phyloP scores from a whole-genome alignment of 495 filamentous ascomycete genomes.

The Podospora didyma region DNA sequence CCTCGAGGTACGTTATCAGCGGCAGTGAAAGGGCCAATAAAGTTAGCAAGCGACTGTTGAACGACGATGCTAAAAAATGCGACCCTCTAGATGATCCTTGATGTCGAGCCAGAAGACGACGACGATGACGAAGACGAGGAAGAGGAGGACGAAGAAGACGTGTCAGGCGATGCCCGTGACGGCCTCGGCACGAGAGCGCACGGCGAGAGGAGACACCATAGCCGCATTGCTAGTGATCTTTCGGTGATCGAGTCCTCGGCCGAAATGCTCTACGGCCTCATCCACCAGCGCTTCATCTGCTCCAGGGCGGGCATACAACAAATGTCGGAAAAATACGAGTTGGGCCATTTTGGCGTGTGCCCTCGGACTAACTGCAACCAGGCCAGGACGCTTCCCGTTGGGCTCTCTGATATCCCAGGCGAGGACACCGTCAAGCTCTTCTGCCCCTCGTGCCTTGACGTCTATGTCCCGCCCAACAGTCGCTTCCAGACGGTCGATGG shows the following conservation, averaged over 20 bases:
- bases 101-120: slow-evolving; percentile 93
- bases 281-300: slow-evolving; percentile 97
- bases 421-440: slow-evolving; percentile 98
- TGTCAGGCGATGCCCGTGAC: slow-evolving; percentile 61
- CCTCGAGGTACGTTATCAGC: slow-evolving; percentile 49
- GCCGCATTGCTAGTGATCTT: slow-evolving; percentile 83
- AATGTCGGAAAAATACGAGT: slow-evolving; percentile 98
- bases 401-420: slow-evolving; percentile 87
- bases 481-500: slow-evolving; percentile 97
- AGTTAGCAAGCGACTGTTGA: no score
- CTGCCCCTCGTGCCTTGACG: slow-evolving; percentile 92
- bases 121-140: slow-evolving; percentile 80
- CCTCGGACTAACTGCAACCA: slow-evolving; percentile 85
- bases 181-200: slow-evolving; percentile 43
- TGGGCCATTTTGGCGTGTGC: slow-evolving; percentile 90
- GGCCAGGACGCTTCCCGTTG: slow-evolving; percentile 86
- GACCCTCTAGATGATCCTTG: slow-evolving; percentile 85
- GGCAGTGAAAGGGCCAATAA: no score
- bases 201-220: slow-evolving; percentile 68
- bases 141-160: slow-evolving; percentile 75
- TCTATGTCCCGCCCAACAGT: slow-evolving; percentile 96
- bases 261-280: slow-evolving; percentile 94
- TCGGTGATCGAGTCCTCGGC: slow-evolving; percentile 95
- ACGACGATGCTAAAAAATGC: no score
- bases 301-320: slow-evolving; percentile 96